These are phyloP conservation scores for Penicillium bialowiezense DNA, from an alignment of 495 filamentous ascomycete species.

Conservation along the genomic window DNA sequence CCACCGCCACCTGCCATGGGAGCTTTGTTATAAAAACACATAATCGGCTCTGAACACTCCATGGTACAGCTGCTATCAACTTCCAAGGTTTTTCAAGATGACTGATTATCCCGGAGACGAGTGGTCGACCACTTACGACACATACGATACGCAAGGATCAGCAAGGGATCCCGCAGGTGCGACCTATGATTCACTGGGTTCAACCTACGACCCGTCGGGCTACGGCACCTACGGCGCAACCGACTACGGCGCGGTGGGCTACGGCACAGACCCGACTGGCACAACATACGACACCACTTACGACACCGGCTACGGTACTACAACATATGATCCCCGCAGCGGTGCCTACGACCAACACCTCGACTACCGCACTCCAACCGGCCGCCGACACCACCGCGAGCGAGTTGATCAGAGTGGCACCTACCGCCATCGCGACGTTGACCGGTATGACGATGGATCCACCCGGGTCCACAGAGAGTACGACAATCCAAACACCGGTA, in stretches of 20 bases:
- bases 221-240: slow-evolving; percentile 23
- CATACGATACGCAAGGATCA: slow-evolving; percentile 15
- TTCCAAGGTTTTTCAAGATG: slow-evolving; percentile 28
- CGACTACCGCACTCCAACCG: slow-evolving; percentile 31
- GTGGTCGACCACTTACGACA: slow-evolving; percentile 10
- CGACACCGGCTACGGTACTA: slow-evolving; percentile 36
- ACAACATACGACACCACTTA: slow-evolving; percentile 41
- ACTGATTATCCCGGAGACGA: slow-evolving; percentile 12
- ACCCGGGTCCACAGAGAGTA: slow-evolving; percentile 37
- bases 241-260: slow-evolving; percentile 39
- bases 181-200: slow-evolving; percentile 20
- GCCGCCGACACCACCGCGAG: slow-evolving; percentile 37
- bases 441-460: slow-evolving; percentile 32
- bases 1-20: no score
- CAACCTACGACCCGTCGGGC: slow-evolving; percentile 21
- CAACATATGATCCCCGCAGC: slow-evolving; percentile 34
- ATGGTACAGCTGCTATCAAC: no score
- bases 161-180: slow-evolving; percentile 12
- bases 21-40: no score
- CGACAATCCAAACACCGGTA: slow-evolving; percentile 39
- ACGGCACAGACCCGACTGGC: slow-evolving; percentile 35
- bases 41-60: no score
- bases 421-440: slow-evolving; percentile 36
- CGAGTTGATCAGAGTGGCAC: slow-evolving; percentile 26
- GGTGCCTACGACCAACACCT: slow-evolving; percentile 41